These are phyloP conservation scores for Serendipita vermifera DNA, from an alignment of 768 basidiomycete genomes.

Conservation along the genomic window DNA sequence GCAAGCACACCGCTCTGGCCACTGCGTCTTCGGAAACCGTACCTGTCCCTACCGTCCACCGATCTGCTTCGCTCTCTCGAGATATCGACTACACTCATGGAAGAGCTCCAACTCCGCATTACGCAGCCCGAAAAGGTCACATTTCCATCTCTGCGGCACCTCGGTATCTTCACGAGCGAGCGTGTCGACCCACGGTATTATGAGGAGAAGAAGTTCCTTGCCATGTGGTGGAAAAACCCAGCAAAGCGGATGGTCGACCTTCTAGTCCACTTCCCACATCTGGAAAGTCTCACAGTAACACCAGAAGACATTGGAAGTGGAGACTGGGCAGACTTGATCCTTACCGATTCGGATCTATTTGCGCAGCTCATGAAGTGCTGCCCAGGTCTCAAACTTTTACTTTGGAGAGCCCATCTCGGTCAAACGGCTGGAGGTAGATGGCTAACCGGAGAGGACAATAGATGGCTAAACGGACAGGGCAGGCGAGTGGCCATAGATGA, in stretches of 20 bases:
- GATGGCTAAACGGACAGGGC: too few relatives aligned
- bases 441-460: too few relatives aligned
- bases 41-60: background rate
- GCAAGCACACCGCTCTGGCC: conserved; percentile 1
- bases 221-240: background rate
- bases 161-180: conserved; percentile 1
- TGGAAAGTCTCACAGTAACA: background rate
- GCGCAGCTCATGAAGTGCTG: too few relatives aligned
- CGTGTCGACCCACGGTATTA: background rate
- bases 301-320: conserved; percentile 1
- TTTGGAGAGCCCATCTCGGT: too few relatives aligned
- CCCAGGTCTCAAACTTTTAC: too few relatives aligned
- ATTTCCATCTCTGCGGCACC: background rate
- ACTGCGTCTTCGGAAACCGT: background rate
- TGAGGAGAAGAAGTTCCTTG: background rate
- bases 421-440: too few relatives aligned
- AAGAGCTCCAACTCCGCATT: background rate
- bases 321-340: background rate
- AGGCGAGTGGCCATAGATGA: too few relatives aligned
- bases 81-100: background rate
- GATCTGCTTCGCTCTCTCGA: background rate
- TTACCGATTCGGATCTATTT: too few relatives aligned
- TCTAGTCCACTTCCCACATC: background rate
- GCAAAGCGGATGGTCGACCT: background rate
- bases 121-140: background rate